Evolutionary conservation across 2,329 filamentous ascomycete genomes (phyloP), one percentile per base, ranked within the genome.

Genomic region (Coniochaeta sp.): DNA sequence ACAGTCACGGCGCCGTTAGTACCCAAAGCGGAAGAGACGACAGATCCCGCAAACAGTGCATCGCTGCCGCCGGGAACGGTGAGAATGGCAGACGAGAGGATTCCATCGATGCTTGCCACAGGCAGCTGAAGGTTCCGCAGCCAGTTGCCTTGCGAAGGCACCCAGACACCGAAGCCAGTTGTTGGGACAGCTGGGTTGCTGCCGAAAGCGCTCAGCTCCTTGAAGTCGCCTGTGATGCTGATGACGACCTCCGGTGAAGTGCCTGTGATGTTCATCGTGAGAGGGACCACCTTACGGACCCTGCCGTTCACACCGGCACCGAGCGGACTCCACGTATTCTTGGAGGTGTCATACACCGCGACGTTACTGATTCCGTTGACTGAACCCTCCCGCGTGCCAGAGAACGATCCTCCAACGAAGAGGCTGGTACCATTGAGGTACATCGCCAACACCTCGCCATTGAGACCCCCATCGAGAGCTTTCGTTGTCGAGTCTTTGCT

Each of bases 361-460:
- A 96, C 76, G 57, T 91, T 85, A 56, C 80, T 83, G 27, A 99
- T 72, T 6, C 83, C 86, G n/a, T 77, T 65, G 12, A 75, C 78
- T 2, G 77, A 76, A 45, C 78, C 78, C 51, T 81, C 77, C 22
- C 75, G 75, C 0, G 89, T 91, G 62, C 86, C 83, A 50, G 84
- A 87, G 68, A 99, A 99, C 51, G 83, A 82, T 48, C 94, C 94
- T 16, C 89, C 94, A 42, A 94, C 84, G 61, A 88, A 99, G 12
- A 96, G 72, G 30, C 70, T 74, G 16, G 81, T 79, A 50, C 76
- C 82, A 52, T 87, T 81, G 24, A 84, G 70, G 54, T 87, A 79
- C 72, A 96, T 81, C 12, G 83, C 77, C 51, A 79, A 68, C n/a
- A 99, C 89, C 54, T 83, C 77, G 2, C 83, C 85, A 61, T 99